Evolutionary conservation across 768 basidiomycete genomes (phyloP).

Genomic region (Coprinopsis strossmayeri): DNA sequence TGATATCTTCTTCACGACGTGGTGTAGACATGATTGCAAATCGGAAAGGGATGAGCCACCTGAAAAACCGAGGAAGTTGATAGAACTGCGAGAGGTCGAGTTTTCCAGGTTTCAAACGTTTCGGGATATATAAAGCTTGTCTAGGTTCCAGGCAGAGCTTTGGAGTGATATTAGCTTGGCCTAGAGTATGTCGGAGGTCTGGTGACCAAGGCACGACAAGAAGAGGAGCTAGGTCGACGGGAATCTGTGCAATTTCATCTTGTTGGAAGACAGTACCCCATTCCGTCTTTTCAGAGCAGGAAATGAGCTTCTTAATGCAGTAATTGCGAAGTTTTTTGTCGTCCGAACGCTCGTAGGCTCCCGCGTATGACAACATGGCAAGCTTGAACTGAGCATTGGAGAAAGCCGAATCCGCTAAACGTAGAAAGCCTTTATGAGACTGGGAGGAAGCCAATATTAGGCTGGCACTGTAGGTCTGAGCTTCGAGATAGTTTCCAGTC

Average conservation of each 20-base stretch:
- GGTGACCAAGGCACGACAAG: conserved; percentile 38
- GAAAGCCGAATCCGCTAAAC: conserved; percentile 42
- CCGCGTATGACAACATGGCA: conserved; percentile 51
- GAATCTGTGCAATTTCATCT: conserved; percentile 35
- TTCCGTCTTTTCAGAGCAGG: conserved; percentile 42
- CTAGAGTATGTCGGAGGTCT: conserved; percentile 26
- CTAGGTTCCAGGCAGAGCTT: conserved; percentile 34
- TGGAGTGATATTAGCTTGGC: conserved; percentile 18
- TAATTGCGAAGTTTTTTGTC: conserved; percentile 33
- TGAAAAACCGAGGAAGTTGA: conserved; percentile 51
- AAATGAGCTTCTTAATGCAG: conserved; percentile 38
- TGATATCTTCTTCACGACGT: conserved; percentile 41
- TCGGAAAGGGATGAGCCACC: conserved; percentile 55
- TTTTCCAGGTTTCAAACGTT: neutral
- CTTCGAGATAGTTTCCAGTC: conserved; percentile 27
- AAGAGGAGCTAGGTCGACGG: conserved; percentile 19
- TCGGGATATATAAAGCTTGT: conserved; percentile 33
- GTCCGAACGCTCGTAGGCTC: conserved; percentile 31
- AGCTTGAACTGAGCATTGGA: conserved; percentile 31
- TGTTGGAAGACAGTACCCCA: conserved; percentile 43
- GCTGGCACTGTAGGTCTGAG: conserved; percentile 23
- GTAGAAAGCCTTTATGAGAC: conserved; percentile 41
- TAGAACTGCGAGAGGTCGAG: conserved; percentile 17
- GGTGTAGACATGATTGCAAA: conserved; percentile 60
- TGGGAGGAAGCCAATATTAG: conserved; percentile 26